phyloP scores from a whole-genome alignment of 2,329 filamentous ascomycete species.

The Teratosphaeria pseudoeucalypti region DNA sequence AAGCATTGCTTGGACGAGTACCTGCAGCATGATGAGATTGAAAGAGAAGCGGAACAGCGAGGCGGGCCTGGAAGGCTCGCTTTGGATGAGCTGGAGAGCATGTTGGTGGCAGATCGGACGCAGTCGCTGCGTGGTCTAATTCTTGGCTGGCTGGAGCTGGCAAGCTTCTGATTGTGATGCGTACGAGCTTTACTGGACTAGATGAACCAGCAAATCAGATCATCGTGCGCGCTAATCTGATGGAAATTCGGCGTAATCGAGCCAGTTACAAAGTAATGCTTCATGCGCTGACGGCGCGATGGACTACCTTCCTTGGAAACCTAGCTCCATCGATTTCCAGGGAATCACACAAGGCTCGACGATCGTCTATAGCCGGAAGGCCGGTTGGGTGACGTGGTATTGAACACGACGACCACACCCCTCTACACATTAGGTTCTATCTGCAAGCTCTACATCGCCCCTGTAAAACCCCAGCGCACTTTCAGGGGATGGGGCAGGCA shows the following conservation, averaged over 20 bases:
- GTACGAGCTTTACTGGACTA: background rate
- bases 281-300: no score
- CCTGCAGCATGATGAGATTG: constrained; percentile 49
- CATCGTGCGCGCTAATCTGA: no score
- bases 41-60: constrained; percentile 56
- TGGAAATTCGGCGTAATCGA: no score
- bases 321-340: no score
- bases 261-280: no score
- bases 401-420: no score
- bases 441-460: no score
- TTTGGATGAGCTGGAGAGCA: constrained; percentile 68
- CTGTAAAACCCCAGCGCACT: background rate
- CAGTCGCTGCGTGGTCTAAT: constrained; percentile 66
- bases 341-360: no score
- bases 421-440: no score
- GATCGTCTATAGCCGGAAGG: no score
- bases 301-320: no score
- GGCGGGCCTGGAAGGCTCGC: constrained; percentile 72
- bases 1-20: constrained; percentile 32
- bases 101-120: constrained; percentile 51
- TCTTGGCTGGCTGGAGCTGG: constrained; percentile 80
- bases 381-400: no score
- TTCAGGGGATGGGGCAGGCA: background rate
- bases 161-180: constrained; percentile 41
- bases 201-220: background rate